Percentiles rank a stretch among this genome's conserved stretches.
Evolutionary conservation across 1,284 basidiomycete species (phyloP).

Genomic region (Heterobasidion parviporum): DNA sequence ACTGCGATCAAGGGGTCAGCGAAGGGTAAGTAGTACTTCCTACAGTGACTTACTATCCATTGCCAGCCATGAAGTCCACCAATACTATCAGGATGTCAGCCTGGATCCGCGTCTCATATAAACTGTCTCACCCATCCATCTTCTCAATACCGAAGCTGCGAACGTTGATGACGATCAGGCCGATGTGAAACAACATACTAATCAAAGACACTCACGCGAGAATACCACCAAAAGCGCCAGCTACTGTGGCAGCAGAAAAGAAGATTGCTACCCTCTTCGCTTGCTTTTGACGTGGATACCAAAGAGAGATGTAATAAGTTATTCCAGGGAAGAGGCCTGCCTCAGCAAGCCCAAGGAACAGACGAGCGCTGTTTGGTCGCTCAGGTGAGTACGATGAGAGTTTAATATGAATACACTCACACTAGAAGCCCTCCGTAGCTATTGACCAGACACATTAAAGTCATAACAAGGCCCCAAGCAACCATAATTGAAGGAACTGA

Average conservation of each 20-base stretch:
- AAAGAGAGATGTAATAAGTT: slow-evolving; percentile 45
- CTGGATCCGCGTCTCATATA: not conserved
- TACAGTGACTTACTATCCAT: slow-evolving; percentile 36
- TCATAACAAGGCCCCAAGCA: slow-evolving; percentile 26
- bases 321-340: slow-evolving; percentile 47
- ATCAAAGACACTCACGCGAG: slow-evolving; percentile 16
- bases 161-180: slow-evolving; percentile 1
- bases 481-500: slow-evolving; percentile 20
- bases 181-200: not conserved
- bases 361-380: slow-evolving; percentile 26
- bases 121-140: slow-evolving; percentile 26
- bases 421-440: slow-evolving; percentile 22
- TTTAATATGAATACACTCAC: slow-evolving; percentile 8
- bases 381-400: slow-evolving; percentile 2
- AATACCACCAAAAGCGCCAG: slow-evolving; percentile 36
- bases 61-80: slow-evolving; percentile 32
- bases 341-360: slow-evolving; percentile 46
- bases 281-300: slow-evolving; percentile 44
- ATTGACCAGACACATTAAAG: slow-evolving; percentile 28
- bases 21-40: slow-evolving; percentile 11
- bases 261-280: slow-evolving; percentile 48
- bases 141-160: slow-evolving; percentile 23
- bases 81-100: slow-evolving; percentile 14
- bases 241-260: slow-evolving; percentile 48
- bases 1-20: slow-evolving; percentile 12